Base-by-base conservation (phyloP, 106 monocot species). In the Dioscorea alata region DNA sequence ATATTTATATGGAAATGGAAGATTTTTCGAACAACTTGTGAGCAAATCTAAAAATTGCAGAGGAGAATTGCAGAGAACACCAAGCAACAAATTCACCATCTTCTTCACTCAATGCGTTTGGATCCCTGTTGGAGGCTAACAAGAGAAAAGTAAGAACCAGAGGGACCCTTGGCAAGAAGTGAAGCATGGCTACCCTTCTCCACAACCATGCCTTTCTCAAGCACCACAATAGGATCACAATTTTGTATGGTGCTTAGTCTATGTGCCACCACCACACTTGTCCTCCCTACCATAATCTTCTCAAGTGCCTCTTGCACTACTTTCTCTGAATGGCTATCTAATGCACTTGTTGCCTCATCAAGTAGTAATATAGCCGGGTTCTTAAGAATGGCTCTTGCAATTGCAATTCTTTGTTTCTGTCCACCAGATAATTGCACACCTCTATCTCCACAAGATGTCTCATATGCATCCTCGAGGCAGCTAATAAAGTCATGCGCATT, bases 291-390 rank as follows among this genome's bases (percentile, higher is more conserved):
- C 66, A 66, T 66, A 10, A 66, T 20, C n/a, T 49, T 48, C 20
- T 66, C 66, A 6, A 66, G 66, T 50, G 66, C 66, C 33, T 66
- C 66, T 49, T 66, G 66, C 66, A 66, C 66, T 13, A 66, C 4
- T 13, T 22, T 66, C n/a, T 66, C 66, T 22, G 66, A 48, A 5
- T 50, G 33, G 5, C 32, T 49, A 21, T 66, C 66, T 4, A 66
- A 49, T 33, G 66, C 66, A 22, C 66, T 66, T 19, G 66, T 66
- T 21, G 66, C 66, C 49, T 49, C 66, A 33, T 66, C 66, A 4
- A 66, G 50, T 22, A 66, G n/a, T 22, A 66, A n/a, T n/a, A 66
- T 66, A 15, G 66, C 22, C 49, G 66, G 66, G 50, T 66, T 49
- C 66, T 50, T 50, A 21, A 66, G 8, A 10, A 66, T 49, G 1